Base-by-base conservation (phyloP, 495 filamentous ascomycete species). In the Podospora anserina region DNA sequence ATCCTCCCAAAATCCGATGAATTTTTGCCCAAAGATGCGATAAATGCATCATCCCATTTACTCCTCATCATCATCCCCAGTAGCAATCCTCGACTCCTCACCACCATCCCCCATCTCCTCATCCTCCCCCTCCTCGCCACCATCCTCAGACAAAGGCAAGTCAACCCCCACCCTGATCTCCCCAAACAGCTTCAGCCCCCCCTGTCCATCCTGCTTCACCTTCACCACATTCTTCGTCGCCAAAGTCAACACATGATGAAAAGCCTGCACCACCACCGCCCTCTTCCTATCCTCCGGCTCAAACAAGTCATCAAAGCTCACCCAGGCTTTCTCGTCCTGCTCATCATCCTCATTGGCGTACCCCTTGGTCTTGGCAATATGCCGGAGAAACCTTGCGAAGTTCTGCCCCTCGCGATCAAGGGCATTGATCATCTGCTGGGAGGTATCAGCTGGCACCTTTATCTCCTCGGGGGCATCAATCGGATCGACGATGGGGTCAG, bases 231-330 rank as follows among this genome's bases (percentile, higher is more conserved):
- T 83, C 79, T 87, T 91, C 11, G 88, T 92, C 11, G 86, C 89
- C 7, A 94, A 86, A 19, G 85, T 81, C 18, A 96, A 84, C 15
- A 88, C 82, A 78, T 94, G 89, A 77, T 91, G 86, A 67, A 96
- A 83, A 1, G 84, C 92, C 71, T 93, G 90, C 9, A 88, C 89
- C 53, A 90, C 90, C 0, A 92, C 86, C 18, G 83, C 77, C 16
- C 80, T 81, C 30, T 80, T 84, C 53, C 88, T 87, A 27, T 83
- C 76, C 39, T 63, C 67, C 1, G 83, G 83, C 26, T 89, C 84
- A 16, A 94, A 74, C 56, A 78, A 73, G 27, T 85, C 77, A 62
- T 87, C 85, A 73, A 96, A 92, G n/a, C 80, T 76, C 23, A 76
- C 68, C 82, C 75, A 81, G 9, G 13, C 39, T 11, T 13, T 49